These are phyloP conservation scores for Isabelozyma gotoi DNA, from an alignment of 805 yeast genomes.

Conservation along the genomic window DNA sequence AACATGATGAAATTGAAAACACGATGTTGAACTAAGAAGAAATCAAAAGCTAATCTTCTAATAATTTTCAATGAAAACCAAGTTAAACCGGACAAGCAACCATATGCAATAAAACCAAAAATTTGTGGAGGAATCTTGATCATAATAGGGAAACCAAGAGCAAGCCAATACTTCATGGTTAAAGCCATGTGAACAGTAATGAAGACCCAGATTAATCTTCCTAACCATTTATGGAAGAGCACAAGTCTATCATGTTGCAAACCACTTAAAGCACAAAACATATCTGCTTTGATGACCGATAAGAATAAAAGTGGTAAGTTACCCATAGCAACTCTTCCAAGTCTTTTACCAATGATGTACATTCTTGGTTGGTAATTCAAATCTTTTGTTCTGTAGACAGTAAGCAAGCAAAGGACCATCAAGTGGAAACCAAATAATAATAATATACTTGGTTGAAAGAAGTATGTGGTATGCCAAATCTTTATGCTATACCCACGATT, in stretches of 20 bases:
- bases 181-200: slow-evolving; percentile 35
- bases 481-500: slow-evolving; percentile 24
- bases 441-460: slow-evolving; percentile 43
- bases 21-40: slow-evolving; percentile 45
- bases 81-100: slow-evolving; percentile 32
- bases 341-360: slow-evolving; percentile 43
- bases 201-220: slow-evolving; percentile 37
- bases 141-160: slow-evolving; percentile 36
- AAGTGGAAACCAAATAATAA: slow-evolving; percentile 25
- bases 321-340: slow-evolving; percentile 40
- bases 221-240: slow-evolving; percentile 46
- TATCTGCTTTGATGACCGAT: slow-evolving; percentile 38
- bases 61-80: slow-evolving; percentile 35
- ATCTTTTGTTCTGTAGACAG: slow-evolving; percentile 32
- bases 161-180: slow-evolving; percentile 40
- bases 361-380: slow-evolving; percentile 36
- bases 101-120: slow-evolving; percentile 49
- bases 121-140: slow-evolving; percentile 47
- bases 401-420: slow-evolving; percentile 27
- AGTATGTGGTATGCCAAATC: slow-evolving; percentile 15
- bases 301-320: slow-evolving; percentile 38
- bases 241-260: slow-evolving; percentile 38
- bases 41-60: slow-evolving; percentile 40
- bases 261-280: slow-evolving; percentile 40
- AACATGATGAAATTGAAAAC: slow-evolving; percentile 42